Evolutionary conservation across 208 protist species (phyloP), one percentile per base, ranked within the genome.

Genomic region (Porcisia hertigi): DNA sequence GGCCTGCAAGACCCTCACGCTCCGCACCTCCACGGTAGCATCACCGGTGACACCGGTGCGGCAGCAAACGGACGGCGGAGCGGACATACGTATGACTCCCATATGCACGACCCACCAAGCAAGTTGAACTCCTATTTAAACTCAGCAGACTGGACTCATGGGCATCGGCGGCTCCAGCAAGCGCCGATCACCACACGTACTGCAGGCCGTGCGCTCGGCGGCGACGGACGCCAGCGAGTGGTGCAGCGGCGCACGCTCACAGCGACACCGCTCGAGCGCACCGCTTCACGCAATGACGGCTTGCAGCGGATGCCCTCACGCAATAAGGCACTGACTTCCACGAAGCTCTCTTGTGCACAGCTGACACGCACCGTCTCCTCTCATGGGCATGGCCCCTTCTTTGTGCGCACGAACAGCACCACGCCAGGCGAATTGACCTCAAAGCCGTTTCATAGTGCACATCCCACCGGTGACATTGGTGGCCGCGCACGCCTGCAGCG

Each of bases 171-270:
- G 11, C 80, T 71, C 58, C 80, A 75, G 53, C 69, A 71, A 8
- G 70, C 69, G 6, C 73, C 71, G 3, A 52, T 81, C 36, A 63
- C 72, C 52, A 77, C 83, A 3, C 72, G 78, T 57, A 95, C 78
- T 11, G 82, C 71, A 7, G 96, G 91, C 18, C 82, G 77, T 25
- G 12, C 64, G 14, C 77, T 82, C 45, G 73, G 82, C 65, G 57
- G 66, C 25, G 79, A 79, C 49, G 47, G 23, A 2, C 75, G 70
- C 4, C 69, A 55, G 36, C 80, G 75, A 12, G 49, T 77, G 6
- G 71, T 30, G 23, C 71, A 63, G 23, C 78, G 55, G 58, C 45
- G 55, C 47, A 77, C 74, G 23, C 57, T 69, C 49, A 81, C 74
- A 3, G 65, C 43, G 23, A 80, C 75, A 1, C 78, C 75, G 7